These are phyloP conservation scores for Fusarium sp. DNA, from an alignment of 2,329 filamentous ascomycete species.

Conservation along the genomic window DNA sequence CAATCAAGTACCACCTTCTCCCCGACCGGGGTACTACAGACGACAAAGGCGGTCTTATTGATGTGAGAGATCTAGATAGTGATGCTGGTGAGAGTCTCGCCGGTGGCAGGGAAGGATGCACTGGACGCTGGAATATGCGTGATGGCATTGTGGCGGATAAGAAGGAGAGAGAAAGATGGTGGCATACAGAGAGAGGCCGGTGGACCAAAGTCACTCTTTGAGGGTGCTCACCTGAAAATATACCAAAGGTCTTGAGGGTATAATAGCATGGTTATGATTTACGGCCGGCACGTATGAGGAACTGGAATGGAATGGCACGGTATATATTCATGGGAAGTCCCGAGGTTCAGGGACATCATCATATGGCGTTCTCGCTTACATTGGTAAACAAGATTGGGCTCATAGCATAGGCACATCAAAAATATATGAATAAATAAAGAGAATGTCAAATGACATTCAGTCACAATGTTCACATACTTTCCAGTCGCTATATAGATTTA, in stretches of 20 bases:
- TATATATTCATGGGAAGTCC: background rate
- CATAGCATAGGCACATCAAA: constrained; percentile 2
- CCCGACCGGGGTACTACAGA: constrained; percentile 69
- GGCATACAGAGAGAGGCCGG: constrained; percentile 61
- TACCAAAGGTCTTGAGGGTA: background rate
- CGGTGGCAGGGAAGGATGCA: constrained; percentile 56
- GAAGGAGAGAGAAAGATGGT: constrained; percentile 63
- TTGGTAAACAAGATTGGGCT: constrained; percentile 1
- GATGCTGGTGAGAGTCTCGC: constrained; percentile 60
- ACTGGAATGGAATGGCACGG: constrained; percentile 2
- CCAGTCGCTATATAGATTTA: background rate
- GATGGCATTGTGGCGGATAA: constrained; percentile 55
- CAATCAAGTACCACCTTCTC: constrained; percentile 69
- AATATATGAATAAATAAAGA: background rate
- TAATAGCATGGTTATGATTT: constrained; percentile 28
- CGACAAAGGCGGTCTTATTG: constrained; percentile 66
- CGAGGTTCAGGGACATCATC: background rate
- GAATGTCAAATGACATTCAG: background rate
- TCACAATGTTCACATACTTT: background rate
- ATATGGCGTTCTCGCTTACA: constrained; percentile 19
- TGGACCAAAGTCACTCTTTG: constrained; percentile 52
- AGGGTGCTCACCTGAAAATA: background rate
- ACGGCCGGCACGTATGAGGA: constrained; percentile 24
- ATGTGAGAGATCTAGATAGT: constrained; percentile 62
- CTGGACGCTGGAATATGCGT: constrained; percentile 60